Evolutionary conservation across 768 basidiomycete genomes (phyloP).

Genomic region (Cystofilobasidium macerans): DNA sequence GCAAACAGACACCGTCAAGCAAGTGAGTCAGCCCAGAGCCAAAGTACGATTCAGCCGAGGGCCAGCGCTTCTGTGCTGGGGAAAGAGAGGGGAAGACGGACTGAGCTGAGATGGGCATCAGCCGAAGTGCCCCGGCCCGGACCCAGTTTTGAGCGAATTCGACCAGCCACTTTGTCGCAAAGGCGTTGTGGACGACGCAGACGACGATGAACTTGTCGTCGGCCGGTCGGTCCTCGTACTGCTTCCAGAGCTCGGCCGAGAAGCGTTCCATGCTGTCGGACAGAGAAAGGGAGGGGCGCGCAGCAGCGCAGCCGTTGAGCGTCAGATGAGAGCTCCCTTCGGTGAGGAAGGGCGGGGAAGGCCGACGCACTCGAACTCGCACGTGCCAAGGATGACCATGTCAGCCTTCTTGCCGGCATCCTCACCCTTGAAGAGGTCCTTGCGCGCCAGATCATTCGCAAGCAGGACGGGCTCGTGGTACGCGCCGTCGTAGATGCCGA

Average conservation of each 20-base stretch:
- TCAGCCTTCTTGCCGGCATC: slow-evolving; percentile 31
- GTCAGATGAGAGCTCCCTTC: background rate
- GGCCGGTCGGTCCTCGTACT: slow-evolving; percentile 13
- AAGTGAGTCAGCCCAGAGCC: no score
- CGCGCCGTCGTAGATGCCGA: slow-evolving; percentile 19
- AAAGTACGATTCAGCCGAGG: no score
- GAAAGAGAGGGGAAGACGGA: slow-evolving; percentile 29
- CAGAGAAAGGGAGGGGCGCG: no score
- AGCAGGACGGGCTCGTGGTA: slow-evolving; percentile 32
- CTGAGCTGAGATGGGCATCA: slow-evolving; percentile 42
- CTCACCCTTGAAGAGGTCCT: slow-evolving; percentile 27
- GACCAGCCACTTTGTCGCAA: slow-evolving; percentile 35
- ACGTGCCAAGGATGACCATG: slow-evolving; percentile 43
- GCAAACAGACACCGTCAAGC: background rate
- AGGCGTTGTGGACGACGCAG: slow-evolving; percentile 43
- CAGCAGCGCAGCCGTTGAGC: background rate
- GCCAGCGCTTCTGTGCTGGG: no score
- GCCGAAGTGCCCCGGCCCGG: slow-evolving; percentile 39
- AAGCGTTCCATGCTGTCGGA: slow-evolving; percentile 18
- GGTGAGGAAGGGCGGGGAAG: background rate
- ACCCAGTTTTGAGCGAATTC: slow-evolving; percentile 39
- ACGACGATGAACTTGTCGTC: slow-evolving; percentile 42
- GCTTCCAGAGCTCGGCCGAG: slow-evolving; percentile 9
- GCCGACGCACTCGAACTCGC: slow-evolving; percentile 43
- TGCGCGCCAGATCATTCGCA: slow-evolving; percentile 32